phyloP scores from a whole-genome alignment of 2,329 filamentous ascomycete species.

The Rhinocladiella similis region DNA sequence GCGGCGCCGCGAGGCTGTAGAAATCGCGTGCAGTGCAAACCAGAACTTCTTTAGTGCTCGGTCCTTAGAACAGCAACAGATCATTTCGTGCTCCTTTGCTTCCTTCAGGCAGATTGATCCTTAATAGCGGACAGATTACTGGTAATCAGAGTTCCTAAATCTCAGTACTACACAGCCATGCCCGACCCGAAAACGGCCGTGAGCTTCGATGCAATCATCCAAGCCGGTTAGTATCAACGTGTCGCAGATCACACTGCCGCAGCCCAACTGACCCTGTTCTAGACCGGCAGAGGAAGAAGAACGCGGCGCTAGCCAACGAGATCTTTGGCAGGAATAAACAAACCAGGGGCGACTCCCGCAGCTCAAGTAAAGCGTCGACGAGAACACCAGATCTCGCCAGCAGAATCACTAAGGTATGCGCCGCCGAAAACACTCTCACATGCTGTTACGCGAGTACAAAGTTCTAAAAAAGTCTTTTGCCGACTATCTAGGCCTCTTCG shows the following conservation, averaged over 20 bases:
- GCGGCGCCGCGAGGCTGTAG: too few relatives aligned
- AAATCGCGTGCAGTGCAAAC: too few relatives aligned
- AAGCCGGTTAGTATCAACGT: constrained; percentile 44
- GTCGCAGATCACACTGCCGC: too few relatives aligned
- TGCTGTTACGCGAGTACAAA: background rate
- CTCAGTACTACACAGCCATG: constrained; percentile 32
- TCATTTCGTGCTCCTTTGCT: background rate
- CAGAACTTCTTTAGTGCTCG: background rate
- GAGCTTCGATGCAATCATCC: constrained; percentile 54
- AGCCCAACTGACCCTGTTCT: background rate
- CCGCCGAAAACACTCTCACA: background rate
- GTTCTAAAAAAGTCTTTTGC: background rate
- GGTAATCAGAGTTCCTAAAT: background rate
- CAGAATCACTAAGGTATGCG: constrained; percentile 56
- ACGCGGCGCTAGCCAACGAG: constrained; percentile 58
- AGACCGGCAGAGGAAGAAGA: constrained; percentile 57
- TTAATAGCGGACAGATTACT: background rate
- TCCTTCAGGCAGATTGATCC: too few relatives aligned
- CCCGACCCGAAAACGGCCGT: constrained; percentile 38
- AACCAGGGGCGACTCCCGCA: constrained; percentile 38
- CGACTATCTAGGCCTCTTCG: constrained; percentile 2
- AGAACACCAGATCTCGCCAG: constrained; percentile 54
- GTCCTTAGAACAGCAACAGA: background rate
- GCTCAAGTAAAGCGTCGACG: constrained; percentile 43
- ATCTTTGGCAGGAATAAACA: constrained; percentile 58